Conservation (phyloP, 2,329 filamentous ascomycete species). For the Neocucurbitaria cava region DNA sequence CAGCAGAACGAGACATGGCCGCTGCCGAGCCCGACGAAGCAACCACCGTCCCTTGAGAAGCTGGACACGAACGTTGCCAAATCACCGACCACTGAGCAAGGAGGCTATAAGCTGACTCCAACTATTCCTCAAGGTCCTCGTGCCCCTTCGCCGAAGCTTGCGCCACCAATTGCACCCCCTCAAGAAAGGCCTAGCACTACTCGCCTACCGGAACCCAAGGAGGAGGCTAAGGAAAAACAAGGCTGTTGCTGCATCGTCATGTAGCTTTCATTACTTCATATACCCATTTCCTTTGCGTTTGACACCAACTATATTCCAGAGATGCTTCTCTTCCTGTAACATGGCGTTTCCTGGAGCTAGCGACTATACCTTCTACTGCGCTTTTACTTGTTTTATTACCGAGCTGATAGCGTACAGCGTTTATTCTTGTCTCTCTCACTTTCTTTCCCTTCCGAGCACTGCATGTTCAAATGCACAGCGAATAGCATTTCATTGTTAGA, state of each 20-base stretch:
- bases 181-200: conserved; percentile 51
- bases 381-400: conserved; percentile 19
- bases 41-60: conserved; percentile 28
- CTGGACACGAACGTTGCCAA: conserved; percentile 30
- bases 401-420: conserved; percentile 46
- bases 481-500: neutral
- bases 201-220: conserved; percentile 61
- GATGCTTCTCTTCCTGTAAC: conserved; percentile 35
- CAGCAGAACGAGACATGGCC: conserved; percentile 43
- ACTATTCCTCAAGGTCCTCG: conserved; percentile 48
- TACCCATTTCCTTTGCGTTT: conserved; percentile 34
- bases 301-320: conserved; percentile 27
- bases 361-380: conserved; percentile 11
- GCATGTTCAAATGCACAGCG: neutral
- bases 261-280: conserved; percentile 55
- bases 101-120: conserved; percentile 57
- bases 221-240: conserved; percentile 65
- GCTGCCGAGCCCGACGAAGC: conserved; percentile 42
- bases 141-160: conserved; percentile 35
- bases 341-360: conserved; percentile 32
- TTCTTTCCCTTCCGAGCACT: neutral
- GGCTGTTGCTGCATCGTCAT: conserved; percentile 78
- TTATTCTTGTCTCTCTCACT: conserved; percentile 30
- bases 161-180: conserved; percentile 30
- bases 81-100: conserved; percentile 50